A percentile compares a stretch with the other conserved stretches of the same genome.
Evolutionary conservation across 2,329 filamentous ascomycete genomes (phyloP).

Genomic region (Aureobasidium sp.): DNA sequence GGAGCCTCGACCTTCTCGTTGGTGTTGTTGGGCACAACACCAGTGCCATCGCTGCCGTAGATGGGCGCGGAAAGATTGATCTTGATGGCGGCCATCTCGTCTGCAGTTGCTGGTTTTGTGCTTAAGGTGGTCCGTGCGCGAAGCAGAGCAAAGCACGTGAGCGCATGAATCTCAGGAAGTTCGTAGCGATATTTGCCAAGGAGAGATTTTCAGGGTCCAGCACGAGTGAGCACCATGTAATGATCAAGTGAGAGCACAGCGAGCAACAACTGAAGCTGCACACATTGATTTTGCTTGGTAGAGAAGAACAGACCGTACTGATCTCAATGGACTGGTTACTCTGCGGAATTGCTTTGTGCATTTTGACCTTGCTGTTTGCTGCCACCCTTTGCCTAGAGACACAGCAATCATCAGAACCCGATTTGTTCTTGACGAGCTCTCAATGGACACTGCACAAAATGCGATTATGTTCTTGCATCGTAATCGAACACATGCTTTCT

Average conservation of each 20-base stretch:
- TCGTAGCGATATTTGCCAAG: not conserved
- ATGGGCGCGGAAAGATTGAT: not conserved
- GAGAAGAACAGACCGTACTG: no score
- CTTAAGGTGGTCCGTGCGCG: not conserved
- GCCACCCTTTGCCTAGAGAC: not conserved
- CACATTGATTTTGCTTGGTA: not conserved
- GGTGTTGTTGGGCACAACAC: not conserved
- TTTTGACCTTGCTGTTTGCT: not conserved
- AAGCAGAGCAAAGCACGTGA: not conserved
- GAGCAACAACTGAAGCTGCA: not conserved
- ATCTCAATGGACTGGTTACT: not conserved
- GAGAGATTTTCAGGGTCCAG: not conserved
- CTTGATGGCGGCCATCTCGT: not conserved
- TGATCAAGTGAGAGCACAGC: not conserved
- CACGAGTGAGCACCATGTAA: not conserved
- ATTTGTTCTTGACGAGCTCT: not conserved
- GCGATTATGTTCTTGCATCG: not conserved
- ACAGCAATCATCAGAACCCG: not conserved
- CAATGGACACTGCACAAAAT: not conserved
- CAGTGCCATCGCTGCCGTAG: not conserved
- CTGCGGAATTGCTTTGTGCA: not conserved
- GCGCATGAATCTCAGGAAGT: not conserved
- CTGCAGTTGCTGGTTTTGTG: not conserved
- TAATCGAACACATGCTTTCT: no score
- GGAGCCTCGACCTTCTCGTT: not conserved